These are phyloP conservation scores for Kazachstania sp. DNA, from an alignment of 1,139 yeast genomes.

Conservation along the genomic window DNA sequence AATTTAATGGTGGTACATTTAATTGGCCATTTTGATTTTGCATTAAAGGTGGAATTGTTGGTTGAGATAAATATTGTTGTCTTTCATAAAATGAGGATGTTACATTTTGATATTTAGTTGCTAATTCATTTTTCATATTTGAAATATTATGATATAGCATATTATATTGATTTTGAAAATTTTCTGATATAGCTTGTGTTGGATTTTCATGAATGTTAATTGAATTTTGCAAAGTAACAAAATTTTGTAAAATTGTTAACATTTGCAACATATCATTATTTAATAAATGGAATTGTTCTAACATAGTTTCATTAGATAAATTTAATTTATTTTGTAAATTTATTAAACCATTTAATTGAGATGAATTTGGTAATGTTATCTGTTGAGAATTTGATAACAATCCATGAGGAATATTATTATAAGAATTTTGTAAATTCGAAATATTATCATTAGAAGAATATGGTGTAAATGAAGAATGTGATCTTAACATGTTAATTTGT, in stretches of 20 bases:
- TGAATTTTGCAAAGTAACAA: constrained; percentile 1
- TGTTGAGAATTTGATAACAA: neutral
- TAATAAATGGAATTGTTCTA: neutral
- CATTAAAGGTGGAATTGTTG: neutral
- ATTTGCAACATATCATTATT: constrained; percentile 4
- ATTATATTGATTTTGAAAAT: constrained; percentile 4
- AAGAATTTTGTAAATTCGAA: constrained; percentile 1
- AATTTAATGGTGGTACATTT: neutral
- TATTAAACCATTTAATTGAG: constrained; percentile 6
- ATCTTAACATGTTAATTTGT: neutral
- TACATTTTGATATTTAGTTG: neutral
- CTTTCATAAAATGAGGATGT: neutral
- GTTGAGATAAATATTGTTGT: neutral
- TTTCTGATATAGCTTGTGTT: neutral
- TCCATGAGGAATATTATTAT: neutral
- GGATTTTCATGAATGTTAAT: neutral
- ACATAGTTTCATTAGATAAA: neutral
- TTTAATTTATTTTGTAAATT: neutral
- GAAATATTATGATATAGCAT: constrained; percentile 2
- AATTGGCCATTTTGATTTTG: neutral
- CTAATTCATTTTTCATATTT: neutral
- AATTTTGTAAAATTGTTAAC: constrained; percentile 1
- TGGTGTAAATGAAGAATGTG: constrained; percentile 4
- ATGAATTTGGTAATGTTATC: neutral
- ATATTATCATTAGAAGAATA: constrained; percentile 4